These are phyloP conservation scores for Podila epigama DNA, from an alignment of 192 early-diverging fungal genomes.

Conservation along the genomic window DNA sequence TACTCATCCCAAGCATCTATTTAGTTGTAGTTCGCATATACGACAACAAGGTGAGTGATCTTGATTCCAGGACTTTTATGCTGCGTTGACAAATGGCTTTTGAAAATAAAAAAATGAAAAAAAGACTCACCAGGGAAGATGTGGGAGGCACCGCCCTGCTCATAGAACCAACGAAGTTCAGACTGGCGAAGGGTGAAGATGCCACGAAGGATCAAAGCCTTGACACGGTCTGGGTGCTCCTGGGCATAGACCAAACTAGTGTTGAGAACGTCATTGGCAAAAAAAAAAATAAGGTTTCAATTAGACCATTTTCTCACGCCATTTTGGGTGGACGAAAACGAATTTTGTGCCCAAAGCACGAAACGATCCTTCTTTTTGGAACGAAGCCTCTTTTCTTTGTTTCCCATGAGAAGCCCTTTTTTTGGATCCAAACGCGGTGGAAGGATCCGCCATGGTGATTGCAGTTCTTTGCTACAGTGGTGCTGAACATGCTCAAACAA, in stretches of 20 bases:
- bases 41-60: no score
- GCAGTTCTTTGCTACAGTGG: no score
- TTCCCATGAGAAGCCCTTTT: background rate
- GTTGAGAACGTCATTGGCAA: background rate
- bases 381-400: background rate
- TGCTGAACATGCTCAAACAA: no score
- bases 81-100: no score
- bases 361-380: background rate
- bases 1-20: conserved; percentile 65
- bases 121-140: conserved; percentile 63
- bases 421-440: background rate
- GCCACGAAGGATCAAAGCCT: conserved; percentile 72
- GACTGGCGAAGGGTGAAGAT: conserved; percentile 65
- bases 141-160: conserved; percentile 68
- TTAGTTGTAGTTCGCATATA: no score
- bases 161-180: conserved; percentile 73
- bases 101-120: no score
- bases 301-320: conserved; percentile 2
- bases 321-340: background rate
- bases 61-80: no score
- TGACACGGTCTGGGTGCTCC: conserved; percentile 65
- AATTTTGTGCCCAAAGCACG: background rate
- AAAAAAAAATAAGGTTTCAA: background rate
- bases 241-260: conserved; percentile 63
- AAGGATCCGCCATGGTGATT: no score